These are phyloP conservation scores for Breviolum minutum DNA, from an alignment of 73 alveolate species.

Conservation along the genomic window DNA sequence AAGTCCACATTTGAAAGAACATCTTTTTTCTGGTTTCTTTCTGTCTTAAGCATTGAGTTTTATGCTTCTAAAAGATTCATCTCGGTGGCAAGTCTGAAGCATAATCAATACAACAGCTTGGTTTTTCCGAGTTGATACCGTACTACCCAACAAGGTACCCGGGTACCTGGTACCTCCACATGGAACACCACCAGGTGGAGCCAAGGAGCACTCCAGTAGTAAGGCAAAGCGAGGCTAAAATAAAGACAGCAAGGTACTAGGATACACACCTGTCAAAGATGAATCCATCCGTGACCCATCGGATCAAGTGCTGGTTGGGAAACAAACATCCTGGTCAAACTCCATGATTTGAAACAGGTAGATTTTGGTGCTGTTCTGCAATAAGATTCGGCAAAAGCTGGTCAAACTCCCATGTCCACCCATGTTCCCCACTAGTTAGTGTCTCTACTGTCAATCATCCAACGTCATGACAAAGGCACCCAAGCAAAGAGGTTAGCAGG, in stretches of 20 bases:
- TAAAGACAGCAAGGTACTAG: constrained; percentile 50
- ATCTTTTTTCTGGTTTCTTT: no score
- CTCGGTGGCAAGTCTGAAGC: no score
- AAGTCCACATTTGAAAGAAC: no score
- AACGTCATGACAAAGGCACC: not conserved
- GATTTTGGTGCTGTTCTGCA: no score
- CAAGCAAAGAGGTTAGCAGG: constrained; percentile 71
- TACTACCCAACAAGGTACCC: not conserved
- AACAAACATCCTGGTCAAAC: not conserved
- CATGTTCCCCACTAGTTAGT: no score
- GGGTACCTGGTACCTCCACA: not conserved
- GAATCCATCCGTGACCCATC: not conserved
- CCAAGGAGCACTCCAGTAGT: constrained; percentile 67
- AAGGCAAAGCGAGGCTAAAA: constrained; percentile 31
- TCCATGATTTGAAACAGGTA: no score
- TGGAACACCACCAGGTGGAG: not conserved
- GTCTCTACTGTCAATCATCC: not conserved
- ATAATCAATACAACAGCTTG: no score
- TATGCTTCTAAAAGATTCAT: no score
- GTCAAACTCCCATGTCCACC: no score
- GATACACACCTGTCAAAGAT: constrained; percentile 7
- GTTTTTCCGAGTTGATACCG: no score
- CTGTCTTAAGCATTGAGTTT: no score
- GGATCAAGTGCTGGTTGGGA: not conserved
- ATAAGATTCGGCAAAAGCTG: no score